Conservation (phyloP, 2,329 filamentous ascomycete species). For the Fusarium tjaetaba region DNA sequence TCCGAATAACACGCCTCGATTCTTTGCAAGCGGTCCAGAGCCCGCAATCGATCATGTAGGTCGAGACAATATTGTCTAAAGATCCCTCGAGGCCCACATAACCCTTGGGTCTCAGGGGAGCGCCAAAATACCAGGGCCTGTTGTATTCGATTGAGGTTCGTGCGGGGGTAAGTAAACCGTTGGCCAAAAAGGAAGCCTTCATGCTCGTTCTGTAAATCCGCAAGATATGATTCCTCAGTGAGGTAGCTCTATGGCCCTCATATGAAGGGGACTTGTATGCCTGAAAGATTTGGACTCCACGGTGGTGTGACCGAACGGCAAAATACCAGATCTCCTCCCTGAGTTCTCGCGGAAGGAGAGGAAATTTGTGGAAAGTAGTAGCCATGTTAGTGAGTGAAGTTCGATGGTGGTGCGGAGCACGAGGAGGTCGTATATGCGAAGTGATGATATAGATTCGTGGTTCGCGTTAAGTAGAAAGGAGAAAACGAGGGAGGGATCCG, state of each 20-base stretch:
- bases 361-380: background rate
- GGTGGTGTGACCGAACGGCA: background rate
- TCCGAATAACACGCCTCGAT: background rate
- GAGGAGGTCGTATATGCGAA: background rate
- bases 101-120: background rate
- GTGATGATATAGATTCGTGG: background rate
- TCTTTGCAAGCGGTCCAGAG: background rate
- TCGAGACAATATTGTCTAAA: background rate
- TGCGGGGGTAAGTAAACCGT: too few species aligned
- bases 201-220: background rate
- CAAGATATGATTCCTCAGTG: background rate
- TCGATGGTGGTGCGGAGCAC: background rate
- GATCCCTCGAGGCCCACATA: too few species aligned
- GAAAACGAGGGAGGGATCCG: background rate
- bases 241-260: too few species aligned
- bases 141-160: accelerated
- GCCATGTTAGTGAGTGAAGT: background rate
- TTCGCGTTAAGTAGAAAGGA: background rate
- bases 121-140: background rate
- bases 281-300: background rate
- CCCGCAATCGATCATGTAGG: background rate
- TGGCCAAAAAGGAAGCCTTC: accelerated
- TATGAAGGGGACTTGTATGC: too few species aligned
- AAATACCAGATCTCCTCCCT: background rate
- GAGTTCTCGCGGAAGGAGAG: background rate